phyloP scores from a whole-genome alignment of 345 rosid genomes.

The Pistacia atlantica region DNA sequence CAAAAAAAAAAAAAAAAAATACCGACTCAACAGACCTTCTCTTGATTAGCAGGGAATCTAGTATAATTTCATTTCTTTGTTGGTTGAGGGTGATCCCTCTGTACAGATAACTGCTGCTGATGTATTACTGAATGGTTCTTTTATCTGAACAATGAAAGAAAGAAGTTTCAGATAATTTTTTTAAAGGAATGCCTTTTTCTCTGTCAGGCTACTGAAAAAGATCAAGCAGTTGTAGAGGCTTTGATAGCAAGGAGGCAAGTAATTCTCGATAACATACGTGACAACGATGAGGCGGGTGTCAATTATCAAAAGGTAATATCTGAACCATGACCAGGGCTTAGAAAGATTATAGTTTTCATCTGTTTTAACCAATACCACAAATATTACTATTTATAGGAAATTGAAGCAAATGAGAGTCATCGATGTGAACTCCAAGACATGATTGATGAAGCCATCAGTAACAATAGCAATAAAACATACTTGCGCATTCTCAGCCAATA shows the following conservation, averaged over 20 bases:
- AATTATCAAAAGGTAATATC: slow-evolving; percentile 71
- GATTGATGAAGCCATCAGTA: slow-evolving; percentile 82
- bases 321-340: slow-evolving; percentile 5
- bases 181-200: background rate
- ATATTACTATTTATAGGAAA: slow-evolving; percentile 56
- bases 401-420: slow-evolving; percentile 80
- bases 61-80: background rate
- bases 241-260: slow-evolving; percentile 79
- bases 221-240: slow-evolving; percentile 56
- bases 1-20: too few species aligned
- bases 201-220: slow-evolving; percentile 62
- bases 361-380: slow-evolving; percentile 14
- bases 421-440: slow-evolving; percentile 77
- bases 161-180: background rate
- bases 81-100: background rate
- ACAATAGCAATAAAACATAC: slow-evolving; percentile 82
- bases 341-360: slow-evolving; percentile 8
- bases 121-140: background rate
- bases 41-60: background rate
- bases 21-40: background rate
- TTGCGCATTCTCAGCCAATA: slow-evolving; percentile 85
- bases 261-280: slow-evolving; percentile 95
- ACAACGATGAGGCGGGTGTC: slow-evolving; percentile 90
- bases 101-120: background rate
- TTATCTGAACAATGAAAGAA: background rate